These are phyloP conservation scores for Blastobotrys raffinosifermentans DNA, from an alignment of 1,139 yeast species.

Conservation along the genomic window DNA sequence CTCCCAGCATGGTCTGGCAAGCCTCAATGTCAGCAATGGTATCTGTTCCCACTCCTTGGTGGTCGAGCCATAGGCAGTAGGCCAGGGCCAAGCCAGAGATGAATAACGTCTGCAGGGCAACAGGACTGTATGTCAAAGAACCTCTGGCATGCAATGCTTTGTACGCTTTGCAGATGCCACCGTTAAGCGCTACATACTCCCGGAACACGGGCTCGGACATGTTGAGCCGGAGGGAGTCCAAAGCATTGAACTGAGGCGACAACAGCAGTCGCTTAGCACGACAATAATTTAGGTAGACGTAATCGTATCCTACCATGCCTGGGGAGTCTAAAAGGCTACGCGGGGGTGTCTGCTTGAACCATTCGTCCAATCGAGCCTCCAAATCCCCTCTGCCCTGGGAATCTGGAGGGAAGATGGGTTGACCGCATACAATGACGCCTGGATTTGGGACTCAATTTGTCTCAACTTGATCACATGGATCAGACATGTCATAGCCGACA, in stretches of 20 bases:
- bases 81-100: slow-evolving; percentile 12
- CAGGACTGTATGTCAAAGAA: slow-evolving; percentile 10
- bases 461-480: slow-evolving; percentile 13
- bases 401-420: slow-evolving; percentile 3
- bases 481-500: slow-evolving; percentile 4
- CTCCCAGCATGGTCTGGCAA: slow-evolving; percentile 6
- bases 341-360: slow-evolving; percentile 12
- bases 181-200: slow-evolving; percentile 11
- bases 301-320: slow-evolving; percentile 10
- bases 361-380: slow-evolving; percentile 9
- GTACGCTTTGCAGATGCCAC: slow-evolving; percentile 14
- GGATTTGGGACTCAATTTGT: slow-evolving; percentile 12
- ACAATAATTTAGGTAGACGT: slow-evolving; percentile 10
- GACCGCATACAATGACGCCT: slow-evolving; percentile 10
- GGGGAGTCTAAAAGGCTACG: slow-evolving; percentile 2
- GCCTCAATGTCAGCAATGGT: slow-evolving; percentile 8
- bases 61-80: slow-evolving; percentile 13
- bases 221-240: slow-evolving; percentile 6
- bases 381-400: slow-evolving; percentile 1
- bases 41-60: slow-evolving; percentile 7
- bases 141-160: slow-evolving; percentile 8
- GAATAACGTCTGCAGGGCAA: slow-evolving; percentile 12
- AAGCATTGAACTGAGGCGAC: slow-evolving; percentile 11
- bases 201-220: slow-evolving; percentile 8
- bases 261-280: slow-evolving; percentile 11